Evolutionary conservation across 2,329 filamentous ascomycete species (phyloP).

Genomic region (Ascochyta viciae-villosae): DNA sequence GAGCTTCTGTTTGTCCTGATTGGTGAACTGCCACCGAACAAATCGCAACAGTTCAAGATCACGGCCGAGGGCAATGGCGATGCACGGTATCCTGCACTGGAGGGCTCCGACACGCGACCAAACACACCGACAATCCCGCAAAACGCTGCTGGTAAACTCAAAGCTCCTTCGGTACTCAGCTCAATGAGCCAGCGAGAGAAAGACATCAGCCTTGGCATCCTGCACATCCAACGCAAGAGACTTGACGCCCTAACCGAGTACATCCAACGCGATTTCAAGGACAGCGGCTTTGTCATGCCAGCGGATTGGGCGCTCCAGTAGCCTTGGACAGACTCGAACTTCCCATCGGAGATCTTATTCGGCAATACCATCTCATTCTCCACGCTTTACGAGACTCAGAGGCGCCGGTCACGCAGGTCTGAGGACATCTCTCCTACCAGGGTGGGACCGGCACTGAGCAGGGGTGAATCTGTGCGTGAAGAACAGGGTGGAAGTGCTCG

Average conservation of each 20-base stretch:
- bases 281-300: constrained; percentile 57
- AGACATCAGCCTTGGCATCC: constrained; percentile 48
- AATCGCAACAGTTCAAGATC: constrained; percentile 50
- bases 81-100: constrained; percentile 45
- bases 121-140: constrained; percentile 13
- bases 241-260: constrained; percentile 55
- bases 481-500: not conserved
- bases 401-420: not conserved
- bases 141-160: constrained; percentile 20
- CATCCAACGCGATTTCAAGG: constrained; percentile 53
- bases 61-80: constrained; percentile 54
- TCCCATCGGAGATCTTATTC: not conserved
- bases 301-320: constrained; percentile 49
- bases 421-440: constrained; percentile 7
- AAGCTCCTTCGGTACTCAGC: constrained; percentile 44
- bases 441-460: not conserved
- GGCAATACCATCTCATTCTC: not conserved
- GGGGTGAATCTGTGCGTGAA: not conserved
- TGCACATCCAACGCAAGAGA: constrained; percentile 59
- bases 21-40: constrained; percentile 55
- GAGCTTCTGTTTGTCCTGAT: constrained; percentile 57
- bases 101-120: constrained; percentile 15
- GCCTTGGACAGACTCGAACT: constrained; percentile 5
- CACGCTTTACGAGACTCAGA: not conserved
- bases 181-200: constrained; percentile 48